Percentiles rank a stretch among this genome's conserved stretches.
These are phyloP conservation scores for Crithidia mellificae DNA, from an alignment of 208 protist species.

Conservation along the genomic window DNA sequence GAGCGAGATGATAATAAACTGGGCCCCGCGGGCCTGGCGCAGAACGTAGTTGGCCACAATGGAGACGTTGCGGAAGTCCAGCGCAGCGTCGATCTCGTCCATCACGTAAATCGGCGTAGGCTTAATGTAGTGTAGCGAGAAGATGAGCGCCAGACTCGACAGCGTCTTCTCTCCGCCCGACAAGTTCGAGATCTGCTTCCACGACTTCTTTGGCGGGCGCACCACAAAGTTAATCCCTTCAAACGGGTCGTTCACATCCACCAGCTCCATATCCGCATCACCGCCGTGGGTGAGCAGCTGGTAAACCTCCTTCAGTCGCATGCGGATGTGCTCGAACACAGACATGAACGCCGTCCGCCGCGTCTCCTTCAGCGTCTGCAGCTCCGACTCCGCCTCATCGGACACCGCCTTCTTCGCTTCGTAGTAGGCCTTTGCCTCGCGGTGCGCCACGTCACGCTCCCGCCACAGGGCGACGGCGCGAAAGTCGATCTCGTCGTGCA, in stretches of 20 bases:
- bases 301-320: constrained; percentile 99
- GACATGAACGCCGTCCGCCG: constrained; percentile 97
- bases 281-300: constrained; percentile 99
- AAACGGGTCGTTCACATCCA: constrained; percentile 99
- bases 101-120: constrained; percentile 99
- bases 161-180: constrained; percentile 99
- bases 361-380: constrained; percentile 74
- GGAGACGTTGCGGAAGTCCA: constrained; percentile 97
- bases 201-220: constrained; percentile 99
- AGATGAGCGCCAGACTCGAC: constrained; percentile 97
- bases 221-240: constrained; percentile 98
- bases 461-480: constrained; percentile 96
- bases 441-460: constrained; percentile 87
- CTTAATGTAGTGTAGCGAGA: constrained; percentile 96
- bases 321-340: constrained; percentile 97
- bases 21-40: constrained; percentile 71
- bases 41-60: constrained; percentile 96
- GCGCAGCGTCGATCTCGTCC: constrained; percentile 99
- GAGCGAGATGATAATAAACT: constrained; percentile 98
- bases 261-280: constrained; percentile 99
- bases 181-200: constrained; percentile 99
- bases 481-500: constrained; percentile 92
- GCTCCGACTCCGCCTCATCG: constrained; percentile 70
- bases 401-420: constrained; percentile 53
- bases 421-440: constrained; percentile 62